phyloP scores from a whole-genome alignment of 1,139 yeast species.

The Zhuliangozyma blackwelliae region DNA sequence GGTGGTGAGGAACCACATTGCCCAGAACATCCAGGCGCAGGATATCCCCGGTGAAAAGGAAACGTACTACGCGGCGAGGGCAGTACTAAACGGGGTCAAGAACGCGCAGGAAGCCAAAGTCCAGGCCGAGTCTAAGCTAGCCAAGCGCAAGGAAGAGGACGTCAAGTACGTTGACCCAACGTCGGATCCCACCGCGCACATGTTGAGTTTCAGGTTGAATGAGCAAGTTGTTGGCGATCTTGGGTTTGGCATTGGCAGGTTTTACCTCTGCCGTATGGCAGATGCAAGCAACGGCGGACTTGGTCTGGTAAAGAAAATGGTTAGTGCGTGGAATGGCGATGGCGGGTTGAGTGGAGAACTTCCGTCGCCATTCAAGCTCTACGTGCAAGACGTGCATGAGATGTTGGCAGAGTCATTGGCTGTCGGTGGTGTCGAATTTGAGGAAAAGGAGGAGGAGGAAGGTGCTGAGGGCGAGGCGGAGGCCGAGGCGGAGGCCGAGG shows the following conservation, averaged over 20 bases:
- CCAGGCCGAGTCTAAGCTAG: conserved; percentile 29
- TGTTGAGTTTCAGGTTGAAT: conserved; percentile 34
- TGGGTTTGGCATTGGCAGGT: conserved; percentile 44
- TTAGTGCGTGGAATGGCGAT: conserved; percentile 16
- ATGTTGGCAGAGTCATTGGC: conserved; percentile 27
- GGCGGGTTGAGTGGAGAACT: conserved; percentile 15
- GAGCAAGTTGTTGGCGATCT: conserved; percentile 45
- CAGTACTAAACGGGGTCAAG: conserved; percentile 34
- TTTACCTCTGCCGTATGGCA: conserved; percentile 42
- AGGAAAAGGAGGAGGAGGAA: conserved; percentile 19
- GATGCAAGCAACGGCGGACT: conserved; percentile 38
- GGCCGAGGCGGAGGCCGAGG: too few relatives aligned
- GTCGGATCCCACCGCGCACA: conserved; percentile 37
- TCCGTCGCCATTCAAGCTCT: conserved; percentile 43
- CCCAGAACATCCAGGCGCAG: conserved; percentile 26
- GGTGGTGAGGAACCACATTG: conserved; percentile 34
- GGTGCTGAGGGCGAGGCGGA: conserved; percentile 19
- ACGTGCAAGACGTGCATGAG: conserved; percentile 45
- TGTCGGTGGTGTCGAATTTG: conserved; percentile 34
- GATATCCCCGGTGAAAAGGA: conserved; percentile 46
- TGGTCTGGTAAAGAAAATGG: conserved; percentile 32
- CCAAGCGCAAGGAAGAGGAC: conserved; percentile 26
- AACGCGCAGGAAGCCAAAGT: conserved; percentile 28
- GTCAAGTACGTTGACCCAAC: conserved; percentile 40
- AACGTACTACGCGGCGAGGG: conserved; percentile 39